Evolutionary conservation across 2,329 filamentous ascomycete species (phyloP), one percentile per base, ranked within the genome.

Genomic region (Pyrenochaeta sp.): DNA sequence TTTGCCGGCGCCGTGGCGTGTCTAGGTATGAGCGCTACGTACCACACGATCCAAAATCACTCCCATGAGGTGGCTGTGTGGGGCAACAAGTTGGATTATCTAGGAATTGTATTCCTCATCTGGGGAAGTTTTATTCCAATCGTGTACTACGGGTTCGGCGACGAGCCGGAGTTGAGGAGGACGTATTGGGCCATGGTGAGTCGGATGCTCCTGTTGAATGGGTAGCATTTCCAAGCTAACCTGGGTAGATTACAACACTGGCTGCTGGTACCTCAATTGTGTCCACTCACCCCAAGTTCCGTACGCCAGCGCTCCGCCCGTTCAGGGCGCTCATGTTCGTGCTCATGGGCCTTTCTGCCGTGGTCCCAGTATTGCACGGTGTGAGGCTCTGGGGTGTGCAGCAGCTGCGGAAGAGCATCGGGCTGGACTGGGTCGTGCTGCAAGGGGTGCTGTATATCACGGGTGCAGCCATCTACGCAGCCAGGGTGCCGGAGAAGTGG

Each of bases 31-130:
- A 79, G 75, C 50, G 79, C 92, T 4, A 90, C 89, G 2, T 99
- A 88, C 72, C 95, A 99, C 73, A 85, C 90, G 1, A 84, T 97
- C 42, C 87, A 83, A 18, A 97, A 97, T 63, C 95, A 99, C 75
- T 95, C 90, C 15, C 85, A 87, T 32, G 77, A 78, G 1, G 91
- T 97, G 12, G 87, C 90, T 2, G 88, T 85, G 57, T 90, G 92
- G 81, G 93, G 93, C 10, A 98, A 98, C 74, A 91, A 96, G 75
- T 79, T 98, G 51, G 95, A 99, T 73, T 98, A 99, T 73, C 86
- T 94, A 4, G 95, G 95, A 6, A 99, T 99, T 64, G 91, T 98
- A 27, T 86, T 88, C 43, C 79, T 99, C 63, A 98, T 98, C 54
- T 90, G 94, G 63, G 95, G 95, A 6, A 94, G 90, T 72, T 97